phyloP scores from a whole-genome alignment of 2,329 filamentous ascomycete species.

The Claviceps pazoutovae region DNA sequence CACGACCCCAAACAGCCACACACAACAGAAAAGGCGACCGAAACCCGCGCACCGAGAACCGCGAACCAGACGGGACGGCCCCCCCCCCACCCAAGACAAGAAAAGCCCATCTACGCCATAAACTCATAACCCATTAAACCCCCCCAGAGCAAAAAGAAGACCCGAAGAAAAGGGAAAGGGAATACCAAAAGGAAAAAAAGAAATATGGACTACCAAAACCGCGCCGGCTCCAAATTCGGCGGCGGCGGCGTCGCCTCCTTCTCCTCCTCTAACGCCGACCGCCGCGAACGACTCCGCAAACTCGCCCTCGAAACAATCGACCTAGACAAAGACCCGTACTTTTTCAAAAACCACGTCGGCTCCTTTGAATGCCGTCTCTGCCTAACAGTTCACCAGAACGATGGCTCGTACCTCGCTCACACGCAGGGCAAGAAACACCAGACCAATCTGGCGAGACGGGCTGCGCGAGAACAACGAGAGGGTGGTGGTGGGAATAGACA shows the following conservation, averaged over 20 bases:
- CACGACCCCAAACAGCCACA: too few species aligned
- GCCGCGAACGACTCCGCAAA: slow-evolving; percentile 91
- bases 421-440: slow-evolving; percentile 98
- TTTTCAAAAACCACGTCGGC: slow-evolving; percentile 99
- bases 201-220: slow-evolving; percentile 67
- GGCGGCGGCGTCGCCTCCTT: slow-evolving; percentile 92
- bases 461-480: slow-evolving; percentile 88
- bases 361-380: slow-evolving; percentile 96
- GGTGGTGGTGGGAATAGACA: slow-evolving; percentile 24
- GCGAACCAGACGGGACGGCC: too few species aligned
- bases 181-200: not conserved
- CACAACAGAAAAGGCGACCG: too few species aligned
- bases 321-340: slow-evolving; percentile 98
- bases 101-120: too few species aligned
- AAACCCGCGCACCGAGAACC: too few species aligned
- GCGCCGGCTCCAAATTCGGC: slow-evolving; percentile 93
- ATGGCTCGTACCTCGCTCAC: slow-evolving; percentile 95
- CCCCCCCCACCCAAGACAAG: too few species aligned
- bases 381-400: slow-evolving; percentile 95
- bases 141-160: not conserved
- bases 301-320: slow-evolving; percentile 98
- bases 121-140: not conserved
- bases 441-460: slow-evolving; percentile 89
- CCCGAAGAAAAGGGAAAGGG: not conserved
- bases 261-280: slow-evolving; percentile 89